Conservation (phyloP, 116 monocot genomes). For the Phalaenopsis hybrid region DNA sequence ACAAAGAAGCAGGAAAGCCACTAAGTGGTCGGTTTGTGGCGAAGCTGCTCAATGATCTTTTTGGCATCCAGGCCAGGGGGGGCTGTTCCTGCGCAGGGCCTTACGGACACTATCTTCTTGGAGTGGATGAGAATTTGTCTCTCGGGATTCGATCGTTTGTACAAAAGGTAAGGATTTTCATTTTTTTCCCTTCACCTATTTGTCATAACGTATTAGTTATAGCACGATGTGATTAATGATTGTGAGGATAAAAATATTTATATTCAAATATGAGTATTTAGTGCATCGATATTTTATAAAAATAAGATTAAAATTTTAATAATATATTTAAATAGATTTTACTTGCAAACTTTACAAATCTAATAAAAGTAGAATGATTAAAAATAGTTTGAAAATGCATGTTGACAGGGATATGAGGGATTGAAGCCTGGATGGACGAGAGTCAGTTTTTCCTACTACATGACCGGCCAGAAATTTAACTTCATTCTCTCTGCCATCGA, state of each 20-base stretch:
- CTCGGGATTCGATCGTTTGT: slow-evolving; percentile 29
- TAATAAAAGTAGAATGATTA: too few relatives aligned
- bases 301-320: too few relatives aligned
- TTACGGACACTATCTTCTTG: slow-evolving; percentile 65
- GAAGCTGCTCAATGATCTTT: slow-evolving; percentile 57
- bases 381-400: too few relatives aligned
- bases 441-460: slow-evolving; percentile 61
- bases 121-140: slow-evolving; percentile 21
- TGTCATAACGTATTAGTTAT: too few relatives aligned
- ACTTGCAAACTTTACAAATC: too few relatives aligned
- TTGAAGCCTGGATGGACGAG: slow-evolving; percentile 72
- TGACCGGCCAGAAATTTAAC: slow-evolving; percentile 31
- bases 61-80: slow-evolving; percentile 71
- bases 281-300: too few relatives aligned
- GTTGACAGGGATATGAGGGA: slow-evolving; percentile 49
- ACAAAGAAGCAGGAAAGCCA: slow-evolving; percentile 12
- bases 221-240: too few relatives aligned
- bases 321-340: too few relatives aligned
- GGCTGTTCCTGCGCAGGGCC: slow-evolving; percentile 67
- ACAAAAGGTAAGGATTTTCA: slow-evolving; percentile 19
- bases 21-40: slow-evolving; percentile 57
- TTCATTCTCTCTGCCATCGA: slow-evolving; percentile 56
- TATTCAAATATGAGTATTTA: too few relatives aligned
- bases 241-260: too few relatives aligned
- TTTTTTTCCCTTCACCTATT: neutral